A percentile compares a stretch with the other conserved stretches of the same genome.
phyloP scores from a whole-genome alignment of 2,329 filamentous ascomycete species.

The Neopestalotiopsis sp. region DNA sequence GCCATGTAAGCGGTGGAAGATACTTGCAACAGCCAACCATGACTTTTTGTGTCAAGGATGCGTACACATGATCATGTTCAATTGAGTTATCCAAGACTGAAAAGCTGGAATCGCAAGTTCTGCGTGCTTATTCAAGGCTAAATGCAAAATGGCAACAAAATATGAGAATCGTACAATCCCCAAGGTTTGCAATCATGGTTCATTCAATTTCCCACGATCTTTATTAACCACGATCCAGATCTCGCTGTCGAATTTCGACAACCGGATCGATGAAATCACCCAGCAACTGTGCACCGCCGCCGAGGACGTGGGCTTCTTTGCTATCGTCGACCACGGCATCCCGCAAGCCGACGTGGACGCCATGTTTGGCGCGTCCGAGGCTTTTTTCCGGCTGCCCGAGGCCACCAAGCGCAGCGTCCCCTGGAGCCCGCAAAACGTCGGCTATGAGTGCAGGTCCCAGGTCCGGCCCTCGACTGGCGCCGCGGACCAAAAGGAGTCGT shows the following conservation, averaged over 20 bases:
- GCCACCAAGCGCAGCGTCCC: slow-evolving; percentile 55
- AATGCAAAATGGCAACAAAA: background rate
- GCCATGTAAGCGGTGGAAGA: background rate
- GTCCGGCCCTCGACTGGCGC: slow-evolving; percentile 60
- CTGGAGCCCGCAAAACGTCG: slow-evolving; percentile 57
- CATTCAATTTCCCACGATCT: background rate
- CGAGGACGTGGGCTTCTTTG: slow-evolving; percentile 62
- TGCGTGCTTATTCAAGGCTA: background rate
- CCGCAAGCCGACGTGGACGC: slow-evolving; percentile 48
- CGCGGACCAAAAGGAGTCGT: slow-evolving; percentile 61
- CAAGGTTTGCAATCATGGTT: background rate
- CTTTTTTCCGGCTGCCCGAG: slow-evolving; percentile 56
- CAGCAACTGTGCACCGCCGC: slow-evolving; percentile 53
- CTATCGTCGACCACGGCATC: slow-evolving; percentile 56
- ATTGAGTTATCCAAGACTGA: too few species aligned
- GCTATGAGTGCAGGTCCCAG: slow-evolving; percentile 63
- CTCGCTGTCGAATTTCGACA: slow-evolving; percentile 54
- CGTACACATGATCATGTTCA: background rate
- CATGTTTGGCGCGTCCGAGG: slow-evolving; percentile 46
- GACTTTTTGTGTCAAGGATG: background rate
- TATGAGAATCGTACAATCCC: background rate
- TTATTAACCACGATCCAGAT: slow-evolving; percentile 35
- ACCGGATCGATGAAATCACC: slow-evolving; percentile 56
- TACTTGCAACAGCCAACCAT: background rate
- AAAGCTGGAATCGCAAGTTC: background rate